Evolutionary conservation across 768 basidiomycete species (phyloP).

Genomic region (Agaricus sinodeliciosus): DNA sequence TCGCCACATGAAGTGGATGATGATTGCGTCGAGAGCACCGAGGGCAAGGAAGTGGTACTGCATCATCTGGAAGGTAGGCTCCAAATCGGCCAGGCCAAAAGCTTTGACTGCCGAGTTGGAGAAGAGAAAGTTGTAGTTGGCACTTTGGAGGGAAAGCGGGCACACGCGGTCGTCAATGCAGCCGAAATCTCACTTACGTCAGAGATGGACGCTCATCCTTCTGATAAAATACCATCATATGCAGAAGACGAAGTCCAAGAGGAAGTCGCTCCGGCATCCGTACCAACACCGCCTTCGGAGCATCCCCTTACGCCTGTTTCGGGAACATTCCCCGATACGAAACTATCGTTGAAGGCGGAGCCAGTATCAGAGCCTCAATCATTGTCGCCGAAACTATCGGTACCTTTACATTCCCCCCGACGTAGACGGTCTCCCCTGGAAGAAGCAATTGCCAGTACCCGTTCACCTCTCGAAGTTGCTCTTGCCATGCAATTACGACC

Average conservation of each 20-base stretch:
- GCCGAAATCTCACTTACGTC: not conserved
- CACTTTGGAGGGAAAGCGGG: not conserved
- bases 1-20: not conserved
- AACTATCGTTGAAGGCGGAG: conserved; percentile 1
- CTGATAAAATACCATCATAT: not conserved
- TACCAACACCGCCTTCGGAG: not conserved
- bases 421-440: conserved; percentile 4
- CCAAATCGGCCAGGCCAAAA: not conserved
- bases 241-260: not conserved
- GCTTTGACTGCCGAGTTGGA: not conserved
- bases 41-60: not conserved
- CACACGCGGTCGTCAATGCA: not conserved
- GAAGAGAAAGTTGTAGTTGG: not conserved
- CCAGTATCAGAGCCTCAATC: not conserved
- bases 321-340: conserved; percentile 21
- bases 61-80: not conserved
- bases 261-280: not conserved
- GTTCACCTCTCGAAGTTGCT: conserved; percentile 55
- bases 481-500: conserved; percentile 76
- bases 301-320: conserved; percentile 18
- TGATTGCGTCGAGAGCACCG: not conserved
- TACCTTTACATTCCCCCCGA: conserved; percentile 7
- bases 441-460: conserved; percentile 12
- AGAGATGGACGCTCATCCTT: not conserved
- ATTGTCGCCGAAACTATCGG: not conserved